Evolutionary conservation across 2,329 filamentous ascomycete genomes (phyloP).

Genomic region (Ilyonectria sp.): DNA sequence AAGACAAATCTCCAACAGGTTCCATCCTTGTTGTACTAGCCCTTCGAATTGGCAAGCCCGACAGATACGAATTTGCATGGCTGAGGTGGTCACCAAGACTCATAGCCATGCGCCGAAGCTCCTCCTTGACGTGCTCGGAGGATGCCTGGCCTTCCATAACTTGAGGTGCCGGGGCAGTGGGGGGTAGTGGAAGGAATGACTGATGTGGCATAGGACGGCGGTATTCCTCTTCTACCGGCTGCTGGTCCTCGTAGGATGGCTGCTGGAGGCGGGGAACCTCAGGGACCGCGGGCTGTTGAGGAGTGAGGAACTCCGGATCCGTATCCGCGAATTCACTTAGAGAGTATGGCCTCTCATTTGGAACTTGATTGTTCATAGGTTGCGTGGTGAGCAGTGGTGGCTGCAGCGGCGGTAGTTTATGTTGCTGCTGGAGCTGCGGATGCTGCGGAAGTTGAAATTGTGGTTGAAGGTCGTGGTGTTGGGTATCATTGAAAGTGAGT

Average conservation of each 20-base stretch:
- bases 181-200: conserved; percentile 51
- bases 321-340: conserved; percentile 59
- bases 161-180: conserved; percentile 63
- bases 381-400: conserved; percentile 27
- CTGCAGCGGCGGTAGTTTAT: conserved; percentile 25
- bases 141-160: conserved; percentile 71
- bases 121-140: conserved; percentile 65
- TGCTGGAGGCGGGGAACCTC: conserved; percentile 41
- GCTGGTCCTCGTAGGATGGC: conserved; percentile 40
- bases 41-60: conserved; percentile 56
- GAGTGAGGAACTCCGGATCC: conserved; percentile 55
- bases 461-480: conserved; percentile 37
- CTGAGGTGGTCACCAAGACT: conserved; percentile 65
- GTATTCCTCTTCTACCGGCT: conserved; percentile 34
- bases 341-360: conserved; percentile 54
- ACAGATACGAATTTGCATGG: conserved; percentile 62
- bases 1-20: conserved; percentile 41
- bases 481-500: conserved; percentile 46
- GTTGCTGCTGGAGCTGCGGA: conserved; percentile 36
- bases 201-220: conserved; percentile 31
- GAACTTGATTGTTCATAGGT: conserved; percentile 30
- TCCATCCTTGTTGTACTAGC: conserved; percentile 52
- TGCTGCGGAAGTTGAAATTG: conserved; percentile 40
- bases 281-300: conserved; percentile 50
- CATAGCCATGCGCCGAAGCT: conserved; percentile 66